phyloP scores from a whole-genome alignment of 768 basidiomycete genomes.

The Boletus bicolor region DNA sequence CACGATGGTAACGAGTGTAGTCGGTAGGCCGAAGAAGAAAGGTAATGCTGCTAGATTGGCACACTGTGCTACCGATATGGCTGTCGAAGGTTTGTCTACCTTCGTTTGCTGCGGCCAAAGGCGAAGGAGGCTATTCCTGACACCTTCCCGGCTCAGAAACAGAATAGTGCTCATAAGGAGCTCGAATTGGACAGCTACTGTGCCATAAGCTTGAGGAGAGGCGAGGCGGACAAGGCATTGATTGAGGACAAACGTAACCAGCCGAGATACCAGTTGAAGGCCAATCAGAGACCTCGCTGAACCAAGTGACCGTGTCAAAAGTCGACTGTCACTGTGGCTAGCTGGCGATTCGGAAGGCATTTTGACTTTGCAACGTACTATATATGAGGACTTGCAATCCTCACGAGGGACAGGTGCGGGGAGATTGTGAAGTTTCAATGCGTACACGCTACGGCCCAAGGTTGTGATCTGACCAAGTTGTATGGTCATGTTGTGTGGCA shows the following conservation, averaged over 20 bases:
- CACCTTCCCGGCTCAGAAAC: conserved; percentile 91
- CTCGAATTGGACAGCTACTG: conserved; percentile 93
- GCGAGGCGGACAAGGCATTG: conserved; percentile 82
- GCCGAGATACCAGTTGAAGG: conserved; percentile 80
- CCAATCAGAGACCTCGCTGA: conserved; percentile 68
- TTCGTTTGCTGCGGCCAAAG: conserved; percentile 29
- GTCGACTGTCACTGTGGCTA: conserved; percentile 6
- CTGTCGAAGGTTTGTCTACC: neutral
- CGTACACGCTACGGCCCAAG: neutral
- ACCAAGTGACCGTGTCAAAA: conserved; percentile 33
- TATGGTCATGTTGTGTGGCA: conserved; percentile 8
- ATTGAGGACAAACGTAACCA: conserved; percentile 87
- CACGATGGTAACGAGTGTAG: conserved; percentile 49
- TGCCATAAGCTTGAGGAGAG: conserved; percentile 83
- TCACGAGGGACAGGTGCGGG: neutral
- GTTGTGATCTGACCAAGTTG: neutral
- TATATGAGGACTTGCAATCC: neutral
- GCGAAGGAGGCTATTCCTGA: conserved; percentile 83
- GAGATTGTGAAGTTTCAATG: neutral
- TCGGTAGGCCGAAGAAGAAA: conserved; percentile 61
- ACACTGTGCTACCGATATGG: conserved; percentile 18
- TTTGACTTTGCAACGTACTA: conserved; percentile 5
- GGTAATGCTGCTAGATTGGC: conserved; percentile 62
- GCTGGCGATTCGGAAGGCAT: conserved; percentile 6
- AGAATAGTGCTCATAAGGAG: conserved; percentile 85